Conservation (phyloP, 202 grass and related monocot genomes). For the Schoenoplectus tabernaemontani region DNA sequence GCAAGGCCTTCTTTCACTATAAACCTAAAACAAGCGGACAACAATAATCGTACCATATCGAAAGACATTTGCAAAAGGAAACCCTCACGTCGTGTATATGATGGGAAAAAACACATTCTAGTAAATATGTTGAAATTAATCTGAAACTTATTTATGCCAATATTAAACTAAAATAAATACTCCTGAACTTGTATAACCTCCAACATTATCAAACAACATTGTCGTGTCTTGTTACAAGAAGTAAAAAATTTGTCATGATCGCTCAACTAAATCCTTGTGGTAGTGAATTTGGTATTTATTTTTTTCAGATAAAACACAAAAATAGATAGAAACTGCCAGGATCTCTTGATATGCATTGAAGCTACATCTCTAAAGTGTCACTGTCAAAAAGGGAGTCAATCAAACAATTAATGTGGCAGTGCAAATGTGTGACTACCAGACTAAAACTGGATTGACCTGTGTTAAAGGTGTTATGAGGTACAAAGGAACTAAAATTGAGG, state of each 20-base stretch:
- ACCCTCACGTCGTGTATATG: neutral
- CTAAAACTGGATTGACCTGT: neutral
- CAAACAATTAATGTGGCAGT: neutral
- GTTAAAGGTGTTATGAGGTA: neutral
- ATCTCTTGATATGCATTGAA: neutral
- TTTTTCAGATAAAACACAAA: neutral
- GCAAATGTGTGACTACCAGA: neutral
- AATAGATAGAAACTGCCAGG: neutral
- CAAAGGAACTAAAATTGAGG: neutral
- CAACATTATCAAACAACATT: neutral
- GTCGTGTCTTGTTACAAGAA: neutral
- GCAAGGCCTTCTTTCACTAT: conserved; percentile 70
- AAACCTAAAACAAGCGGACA: conserved; percentile 46
- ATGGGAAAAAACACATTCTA: neutral
- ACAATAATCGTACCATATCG: neutral
- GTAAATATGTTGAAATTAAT: neutral
- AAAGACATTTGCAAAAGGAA: neutral
- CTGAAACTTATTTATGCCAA: neutral
- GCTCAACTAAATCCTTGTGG: neutral
- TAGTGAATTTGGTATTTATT: neutral
- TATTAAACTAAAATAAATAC: neutral
- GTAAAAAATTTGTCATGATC: neutral
- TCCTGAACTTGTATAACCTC: neutral
- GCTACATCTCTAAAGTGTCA: neutral
- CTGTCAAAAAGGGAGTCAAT: neutral